Conservation (phyloP, 169 alveolate genomes). For the Babesia ovis region DNA sequence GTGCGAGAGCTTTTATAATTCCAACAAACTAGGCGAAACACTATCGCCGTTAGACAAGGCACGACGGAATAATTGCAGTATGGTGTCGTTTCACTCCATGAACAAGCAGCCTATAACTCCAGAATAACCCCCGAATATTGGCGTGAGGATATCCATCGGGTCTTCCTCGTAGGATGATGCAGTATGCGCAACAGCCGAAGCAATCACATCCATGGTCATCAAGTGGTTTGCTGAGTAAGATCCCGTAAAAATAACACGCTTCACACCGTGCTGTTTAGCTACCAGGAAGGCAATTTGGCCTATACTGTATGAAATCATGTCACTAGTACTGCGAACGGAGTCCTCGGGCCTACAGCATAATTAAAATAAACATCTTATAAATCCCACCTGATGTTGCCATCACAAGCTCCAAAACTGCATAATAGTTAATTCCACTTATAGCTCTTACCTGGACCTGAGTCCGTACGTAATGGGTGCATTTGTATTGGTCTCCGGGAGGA, state of each 20-base stretch:
- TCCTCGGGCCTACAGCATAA: constrained; percentile 1
- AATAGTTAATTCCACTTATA: background rate
- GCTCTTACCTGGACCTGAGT: constrained; percentile 20
- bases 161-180: constrained; percentile 28
- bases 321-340: constrained; percentile 17
- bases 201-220: constrained; percentile 43
- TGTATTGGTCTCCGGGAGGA: background rate
- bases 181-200: constrained; percentile 18
- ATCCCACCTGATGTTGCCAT: constrained; percentile 3
- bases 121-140: constrained; percentile 34
- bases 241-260: constrained; percentile 51
- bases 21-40: too few species aligned
- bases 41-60: too few species aligned
- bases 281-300: constrained; percentile 45
- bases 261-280: constrained; percentile 43
- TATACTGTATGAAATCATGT: constrained; percentile 54
- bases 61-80: background rate
- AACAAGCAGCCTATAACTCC: constrained; percentile 52
- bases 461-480: background rate
- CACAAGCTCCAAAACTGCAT: constrained; percentile 36
- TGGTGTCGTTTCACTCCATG: background rate
- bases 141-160: constrained; percentile 34
- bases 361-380: too few species aligned
- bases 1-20: too few species aligned
- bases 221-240: constrained; percentile 13